Percentiles rank a stretch among this genome's conserved stretches.
Conservation (phyloP, 345 rosid genomes). For the Microcos paniculata region DNA sequence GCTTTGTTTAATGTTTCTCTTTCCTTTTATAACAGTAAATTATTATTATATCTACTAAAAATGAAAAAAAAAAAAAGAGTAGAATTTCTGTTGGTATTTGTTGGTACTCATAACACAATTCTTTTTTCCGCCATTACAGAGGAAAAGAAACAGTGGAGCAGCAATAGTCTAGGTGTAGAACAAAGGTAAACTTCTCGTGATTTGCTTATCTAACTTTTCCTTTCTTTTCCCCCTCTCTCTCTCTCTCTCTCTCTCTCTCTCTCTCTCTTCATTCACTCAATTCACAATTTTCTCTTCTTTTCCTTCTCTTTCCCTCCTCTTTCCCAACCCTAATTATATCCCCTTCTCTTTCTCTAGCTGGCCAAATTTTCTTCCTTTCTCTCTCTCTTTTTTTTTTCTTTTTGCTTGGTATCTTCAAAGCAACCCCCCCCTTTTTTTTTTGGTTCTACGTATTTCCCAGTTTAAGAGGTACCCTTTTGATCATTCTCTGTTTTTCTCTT, state of each 20-base stretch:
- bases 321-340: constrained; percentile 3
- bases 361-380: background rate
- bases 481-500: background rate
- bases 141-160: background rate
- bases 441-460: constrained; percentile 4
- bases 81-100: too few relatives aligned
- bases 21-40: background rate
- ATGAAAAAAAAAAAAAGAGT: too few relatives aligned
- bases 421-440: background rate
- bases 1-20: background rate
- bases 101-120: too few relatives aligned
- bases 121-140: background rate
- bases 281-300: background rate
- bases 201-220: background rate
- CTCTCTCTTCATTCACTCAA: constrained; percentile 1
- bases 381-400: background rate
- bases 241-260: background rate
- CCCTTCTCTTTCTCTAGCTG: background rate
- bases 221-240: background rate
- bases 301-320: background rate
- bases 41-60: too few relatives aligned
- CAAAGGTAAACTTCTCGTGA: constrained; percentile 4
- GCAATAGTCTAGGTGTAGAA: background rate
- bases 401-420: constrained; percentile 6
- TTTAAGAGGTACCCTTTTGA: constrained; percentile 5